These are phyloP conservation scores for Plenodomus tracheiphilus DNA, from an alignment of 2,329 filamentous ascomycete genomes.

Conservation along the genomic window DNA sequence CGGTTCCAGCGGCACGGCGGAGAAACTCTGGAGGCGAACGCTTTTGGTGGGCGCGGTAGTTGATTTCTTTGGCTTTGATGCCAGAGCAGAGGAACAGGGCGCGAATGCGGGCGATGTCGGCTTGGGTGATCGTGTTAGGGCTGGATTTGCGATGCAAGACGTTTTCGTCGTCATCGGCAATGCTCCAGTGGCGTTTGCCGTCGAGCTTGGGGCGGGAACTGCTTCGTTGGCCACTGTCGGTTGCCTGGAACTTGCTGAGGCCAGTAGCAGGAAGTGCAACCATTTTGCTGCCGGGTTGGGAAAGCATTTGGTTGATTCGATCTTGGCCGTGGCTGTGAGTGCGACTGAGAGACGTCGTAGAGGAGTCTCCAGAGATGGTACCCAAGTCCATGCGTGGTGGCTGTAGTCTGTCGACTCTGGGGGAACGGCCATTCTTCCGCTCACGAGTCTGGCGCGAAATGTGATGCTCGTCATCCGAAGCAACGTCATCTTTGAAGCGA, in stretches of 20 bases:
- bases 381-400: constrained; percentile 55
- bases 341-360: constrained; percentile 24
- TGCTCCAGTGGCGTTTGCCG: constrained; percentile 60
- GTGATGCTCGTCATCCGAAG: constrained; percentile 37
- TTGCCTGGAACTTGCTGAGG: constrained; percentile 21
- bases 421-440: constrained; percentile 43
- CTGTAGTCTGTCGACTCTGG: constrained; percentile 51
- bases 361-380: constrained; percentile 28
- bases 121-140: constrained; percentile 47
- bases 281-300: constrained; percentile 34
- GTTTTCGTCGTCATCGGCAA: constrained; percentile 54
- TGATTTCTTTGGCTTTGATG: constrained; percentile 86
- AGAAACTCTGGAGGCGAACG: constrained; percentile 42
- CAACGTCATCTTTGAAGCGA: constrained; percentile 32
- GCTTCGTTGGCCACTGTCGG: constrained; percentile 21
- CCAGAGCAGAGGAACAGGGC: constrained; percentile 79
- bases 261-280: constrained; percentile 34
- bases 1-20: constrained; percentile 47
- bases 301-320: constrained; percentile 37
- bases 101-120: constrained; percentile 79
- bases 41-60: constrained; percentile 62
- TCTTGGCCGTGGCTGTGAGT: constrained; percentile 27
- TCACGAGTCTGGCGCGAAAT: constrained; percentile 49
- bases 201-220: constrained; percentile 43
- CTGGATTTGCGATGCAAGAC: constrained; percentile 35